Evolutionary conservation across 2,329 filamentous ascomycete genomes (phyloP).

Genomic region (Xenosphaeropsis pyriputrescens): DNA sequence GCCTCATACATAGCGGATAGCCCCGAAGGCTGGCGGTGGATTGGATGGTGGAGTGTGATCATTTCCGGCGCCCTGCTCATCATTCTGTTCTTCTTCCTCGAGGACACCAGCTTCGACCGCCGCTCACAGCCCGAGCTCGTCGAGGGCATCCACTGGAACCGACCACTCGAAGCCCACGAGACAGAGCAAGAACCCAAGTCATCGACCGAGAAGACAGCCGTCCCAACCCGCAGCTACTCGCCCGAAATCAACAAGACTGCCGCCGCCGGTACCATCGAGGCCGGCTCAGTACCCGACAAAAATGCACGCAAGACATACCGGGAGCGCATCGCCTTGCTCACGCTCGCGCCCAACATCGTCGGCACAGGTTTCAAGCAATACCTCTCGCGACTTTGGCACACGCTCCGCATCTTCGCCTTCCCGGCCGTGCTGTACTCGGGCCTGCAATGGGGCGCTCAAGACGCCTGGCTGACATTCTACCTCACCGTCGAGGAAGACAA

Average conservation of each 20-base stretch:
- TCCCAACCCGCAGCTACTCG: no score
- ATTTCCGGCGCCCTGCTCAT: conserved; percentile 30
- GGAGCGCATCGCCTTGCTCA: conserved; percentile 39
- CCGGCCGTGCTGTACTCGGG: conserved; percentile 41
- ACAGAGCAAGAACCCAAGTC: no score
- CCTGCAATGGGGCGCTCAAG: conserved; percentile 43
- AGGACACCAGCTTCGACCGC: conserved; percentile 35
- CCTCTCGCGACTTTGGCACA: conserved; percentile 33
- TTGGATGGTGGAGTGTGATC: conserved; percentile 34
- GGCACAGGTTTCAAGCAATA: conserved; percentile 40
- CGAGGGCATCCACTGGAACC: no score
- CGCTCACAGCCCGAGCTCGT: conserved; percentile 2
- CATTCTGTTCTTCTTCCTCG: conserved; percentile 33
- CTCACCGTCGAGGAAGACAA: conserved; percentile 40
- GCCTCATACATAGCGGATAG: conserved; percentile 33
- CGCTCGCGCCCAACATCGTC: conserved; percentile 35
- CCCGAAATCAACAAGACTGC: no score
- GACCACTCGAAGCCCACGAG: no score
- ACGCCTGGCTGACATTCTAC: conserved; percentile 45
- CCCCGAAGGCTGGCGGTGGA: conserved; percentile 35
- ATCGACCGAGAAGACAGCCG: no score
- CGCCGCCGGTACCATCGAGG: no score
- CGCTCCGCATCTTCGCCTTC: conserved; percentile 39
- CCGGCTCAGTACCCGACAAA: no score
- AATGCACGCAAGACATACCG: conserved; percentile 30